Evolutionary conservation across 2,329 filamentous ascomycete genomes (phyloP).

Genomic region (Venturia effusa): DNA sequence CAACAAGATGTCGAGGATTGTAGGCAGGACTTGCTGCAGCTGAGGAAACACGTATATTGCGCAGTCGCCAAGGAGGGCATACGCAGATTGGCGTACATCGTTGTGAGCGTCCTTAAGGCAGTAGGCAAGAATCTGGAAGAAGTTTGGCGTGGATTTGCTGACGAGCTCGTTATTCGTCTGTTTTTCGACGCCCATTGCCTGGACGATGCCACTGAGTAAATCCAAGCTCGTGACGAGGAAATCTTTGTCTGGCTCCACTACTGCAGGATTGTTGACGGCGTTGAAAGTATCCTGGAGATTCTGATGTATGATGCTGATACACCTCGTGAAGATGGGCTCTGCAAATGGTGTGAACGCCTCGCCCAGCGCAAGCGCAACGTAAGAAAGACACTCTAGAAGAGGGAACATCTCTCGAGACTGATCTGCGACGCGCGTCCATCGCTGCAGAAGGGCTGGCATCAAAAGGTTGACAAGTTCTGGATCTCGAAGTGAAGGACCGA

Average conservation of each 20-base stretch:
- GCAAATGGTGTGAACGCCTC: constrained; percentile 77
- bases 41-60: constrained; percentile 84
- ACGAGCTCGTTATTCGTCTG: constrained; percentile 68
- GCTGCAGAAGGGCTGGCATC: constrained; percentile 83
- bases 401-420: constrained; percentile 91
- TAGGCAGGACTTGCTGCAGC: constrained; percentile 61
- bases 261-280: constrained; percentile 53
- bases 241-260: constrained; percentile 86
- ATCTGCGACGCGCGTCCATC: constrained; percentile 80
- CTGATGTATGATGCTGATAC: constrained; percentile 80
- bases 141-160: constrained; percentile 61
- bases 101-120: constrained; percentile 88
- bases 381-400: constrained; percentile 90
- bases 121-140: constrained; percentile 82
- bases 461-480: constrained; percentile 72
- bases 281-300: constrained; percentile 75
- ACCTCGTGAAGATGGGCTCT: constrained; percentile 73
- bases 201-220: constrained; percentile 83
- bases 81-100: constrained; percentile 91
- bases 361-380: constrained; percentile 78
- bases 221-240: constrained; percentile 94
- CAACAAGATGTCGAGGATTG: constrained; percentile 70
- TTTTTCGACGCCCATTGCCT: constrained; percentile 58
- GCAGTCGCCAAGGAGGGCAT: constrained; percentile 87
- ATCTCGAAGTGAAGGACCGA: constrained; percentile 70